These are phyloP conservation scores for Calocybe cyanea DNA, from an alignment of 768 basidiomycete species.

Conservation along the genomic window DNA sequence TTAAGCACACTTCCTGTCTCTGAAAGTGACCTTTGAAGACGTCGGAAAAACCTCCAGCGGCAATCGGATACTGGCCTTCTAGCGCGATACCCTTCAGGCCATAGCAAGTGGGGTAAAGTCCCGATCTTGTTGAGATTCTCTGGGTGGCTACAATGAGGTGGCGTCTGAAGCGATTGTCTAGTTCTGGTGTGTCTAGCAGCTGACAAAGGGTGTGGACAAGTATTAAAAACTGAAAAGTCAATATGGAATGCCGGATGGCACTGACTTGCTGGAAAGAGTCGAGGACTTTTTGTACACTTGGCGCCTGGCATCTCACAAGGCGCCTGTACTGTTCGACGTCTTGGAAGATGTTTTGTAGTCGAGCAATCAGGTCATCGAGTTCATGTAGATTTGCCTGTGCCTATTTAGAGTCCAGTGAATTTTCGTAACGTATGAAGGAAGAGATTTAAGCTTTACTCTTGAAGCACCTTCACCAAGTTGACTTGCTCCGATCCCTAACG, in stretches of 20 bases:
- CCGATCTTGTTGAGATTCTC: too few relatives aligned
- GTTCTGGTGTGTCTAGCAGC: neutral
- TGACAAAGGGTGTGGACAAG: too few relatives aligned
- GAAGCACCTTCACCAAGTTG: too few relatives aligned
- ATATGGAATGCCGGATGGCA: neutral
- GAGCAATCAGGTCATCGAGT: too few relatives aligned
- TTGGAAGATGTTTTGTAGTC: neutral
- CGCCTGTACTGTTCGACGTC: neutral
- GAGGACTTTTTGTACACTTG: neutral
- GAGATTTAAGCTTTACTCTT: too few relatives aligned
- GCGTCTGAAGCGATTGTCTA: neutral
- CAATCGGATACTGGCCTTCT: neutral
- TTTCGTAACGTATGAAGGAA: too few relatives aligned
- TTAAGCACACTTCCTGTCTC: neutral
- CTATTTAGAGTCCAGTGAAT: too few relatives aligned
- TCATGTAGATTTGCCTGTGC: too few relatives aligned
- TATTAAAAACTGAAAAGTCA: neutral
- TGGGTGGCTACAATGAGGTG: too few relatives aligned
- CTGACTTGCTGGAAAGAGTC: neutral
- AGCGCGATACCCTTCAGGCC: neutral
- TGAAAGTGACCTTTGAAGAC: neutral
- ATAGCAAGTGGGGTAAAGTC: neutral
- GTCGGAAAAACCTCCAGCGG: neutral
- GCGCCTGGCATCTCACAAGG: neutral
- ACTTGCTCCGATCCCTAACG: too few relatives aligned